Evolutionary conservation across 495 filamentous ascomycete genomes (phyloP).

Genomic region (Hypoxylon perforatum): DNA sequence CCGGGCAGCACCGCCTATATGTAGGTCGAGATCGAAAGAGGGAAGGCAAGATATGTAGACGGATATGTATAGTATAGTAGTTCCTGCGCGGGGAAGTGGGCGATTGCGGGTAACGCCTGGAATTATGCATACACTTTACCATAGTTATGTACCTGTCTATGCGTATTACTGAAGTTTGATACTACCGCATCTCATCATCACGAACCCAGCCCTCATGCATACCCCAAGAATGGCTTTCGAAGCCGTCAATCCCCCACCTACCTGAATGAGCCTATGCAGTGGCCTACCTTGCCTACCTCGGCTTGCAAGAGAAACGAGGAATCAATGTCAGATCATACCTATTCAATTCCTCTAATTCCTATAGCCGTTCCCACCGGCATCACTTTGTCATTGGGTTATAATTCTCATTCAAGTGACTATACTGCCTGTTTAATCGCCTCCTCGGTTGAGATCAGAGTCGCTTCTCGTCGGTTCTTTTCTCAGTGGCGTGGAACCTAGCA

Average conservation of each 20-base stretch:
- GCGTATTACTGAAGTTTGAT: conserved; percentile 25
- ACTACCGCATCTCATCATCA: conserved; percentile 31
- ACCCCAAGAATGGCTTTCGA: conserved; percentile 27
- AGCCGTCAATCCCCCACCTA: conserved; percentile 23
- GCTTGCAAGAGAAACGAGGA: background rate
- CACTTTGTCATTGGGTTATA: too few species aligned
- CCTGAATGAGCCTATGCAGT: conserved; percentile 14
- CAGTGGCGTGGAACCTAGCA: conserved; percentile 24
- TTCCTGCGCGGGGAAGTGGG: conserved; percentile 43
- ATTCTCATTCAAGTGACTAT: background rate
- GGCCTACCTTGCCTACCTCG: conserved; percentile 1
- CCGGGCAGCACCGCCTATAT: conserved; percentile 29
- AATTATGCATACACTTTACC: conserved; percentile 27
- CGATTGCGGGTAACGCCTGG: conserved; percentile 34
- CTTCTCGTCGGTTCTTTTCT: conserved; percentile 19
- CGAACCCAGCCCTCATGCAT: conserved; percentile 11
- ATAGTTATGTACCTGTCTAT: conserved; percentile 23
- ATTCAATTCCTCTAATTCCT: background rate
- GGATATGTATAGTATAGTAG: conserved; percentile 19
- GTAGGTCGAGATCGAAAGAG: conserved; percentile 25
- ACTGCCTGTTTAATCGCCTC: background rate
- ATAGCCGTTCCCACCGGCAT: conserved; percentile 8
- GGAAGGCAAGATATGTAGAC: conserved; percentile 7
- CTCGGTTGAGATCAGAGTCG: conserved; percentile 13
- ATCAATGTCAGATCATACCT: background rate